Conservation (phyloP, 2,329 filamentous ascomycete genomes). For the Fusarium nisikadoi region DNA sequence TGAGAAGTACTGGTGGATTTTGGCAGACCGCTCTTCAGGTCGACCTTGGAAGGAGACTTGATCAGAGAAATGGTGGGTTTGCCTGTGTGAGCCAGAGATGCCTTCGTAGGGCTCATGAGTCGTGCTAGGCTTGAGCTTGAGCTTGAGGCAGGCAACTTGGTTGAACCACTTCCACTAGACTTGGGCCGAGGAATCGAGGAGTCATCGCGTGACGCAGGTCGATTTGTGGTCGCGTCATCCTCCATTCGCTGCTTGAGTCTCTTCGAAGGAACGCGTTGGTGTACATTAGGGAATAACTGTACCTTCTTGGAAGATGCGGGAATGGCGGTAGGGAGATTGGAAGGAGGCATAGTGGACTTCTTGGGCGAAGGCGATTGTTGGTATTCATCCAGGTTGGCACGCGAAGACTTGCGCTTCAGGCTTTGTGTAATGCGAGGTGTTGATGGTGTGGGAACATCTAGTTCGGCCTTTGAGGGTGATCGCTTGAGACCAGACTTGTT, state of each 20-base stretch:
- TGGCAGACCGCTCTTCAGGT: slow-evolving; percentile 52
- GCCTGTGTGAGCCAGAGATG: slow-evolving; percentile 62
- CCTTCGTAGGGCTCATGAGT: slow-evolving; percentile 81
- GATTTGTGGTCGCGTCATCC: slow-evolving; percentile 75
- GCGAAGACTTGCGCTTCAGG: slow-evolving; percentile 47
- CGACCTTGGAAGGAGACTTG: slow-evolving; percentile 60
- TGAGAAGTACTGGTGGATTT: slow-evolving; percentile 64
- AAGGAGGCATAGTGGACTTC: slow-evolving; percentile 40
- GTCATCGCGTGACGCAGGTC: slow-evolving; percentile 66
- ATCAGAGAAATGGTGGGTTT: slow-evolving; percentile 48
- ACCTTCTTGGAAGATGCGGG: slow-evolving; percentile 27
- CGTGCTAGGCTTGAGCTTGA: slow-evolving; percentile 64
- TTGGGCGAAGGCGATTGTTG: slow-evolving; percentile 45
- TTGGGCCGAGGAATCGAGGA: slow-evolving; percentile 63
- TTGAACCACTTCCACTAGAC: slow-evolving; percentile 34
- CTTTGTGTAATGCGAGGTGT: slow-evolving; percentile 49
- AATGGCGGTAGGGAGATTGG: slow-evolving; percentile 36
- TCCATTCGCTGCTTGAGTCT: slow-evolving; percentile 73
- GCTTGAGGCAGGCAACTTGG: slow-evolving; percentile 55
- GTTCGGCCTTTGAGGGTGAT: slow-evolving; percentile 60
- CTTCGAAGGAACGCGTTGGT: slow-evolving; percentile 65
- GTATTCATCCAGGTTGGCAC: slow-evolving; percentile 48
- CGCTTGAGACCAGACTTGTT: slow-evolving; percentile 61
- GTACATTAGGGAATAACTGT: slow-evolving; percentile 36
- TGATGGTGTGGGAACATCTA: slow-evolving; percentile 63